Evolutionary conservation across 2,329 filamentous ascomycete genomes (phyloP).

Genomic region (Zasmidium citrigriseum): DNA sequence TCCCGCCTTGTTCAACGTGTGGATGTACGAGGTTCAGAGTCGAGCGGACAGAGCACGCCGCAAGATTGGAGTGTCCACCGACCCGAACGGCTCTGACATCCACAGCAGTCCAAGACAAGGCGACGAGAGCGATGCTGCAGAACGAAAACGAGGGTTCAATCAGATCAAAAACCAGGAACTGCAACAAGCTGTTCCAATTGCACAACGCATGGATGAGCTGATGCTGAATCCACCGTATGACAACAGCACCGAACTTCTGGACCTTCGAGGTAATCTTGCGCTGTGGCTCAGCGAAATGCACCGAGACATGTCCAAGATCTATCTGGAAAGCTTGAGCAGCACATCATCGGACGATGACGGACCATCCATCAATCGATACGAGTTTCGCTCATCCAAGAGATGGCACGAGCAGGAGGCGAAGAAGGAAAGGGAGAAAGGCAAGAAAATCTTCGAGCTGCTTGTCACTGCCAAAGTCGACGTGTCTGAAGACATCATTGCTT

Average conservation of each 20-base stretch:
- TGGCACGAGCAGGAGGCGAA: slow-evolving; percentile 11
- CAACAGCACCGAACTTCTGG: slow-evolving; percentile 65
- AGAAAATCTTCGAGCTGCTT: slow-evolving; percentile 14
- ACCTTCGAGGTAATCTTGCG: slow-evolving; percentile 71
- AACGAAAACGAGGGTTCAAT: slow-evolving; percentile 32
- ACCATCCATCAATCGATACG: background rate
- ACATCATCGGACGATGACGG: slow-evolving; percentile 13
- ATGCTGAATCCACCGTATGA: slow-evolving; percentile 71
- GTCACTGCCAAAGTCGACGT: slow-evolving; percentile 9
- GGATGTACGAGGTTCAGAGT: slow-evolving; percentile 73
- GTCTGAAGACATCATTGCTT: slow-evolving; percentile 9
- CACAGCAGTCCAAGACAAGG: background rate
- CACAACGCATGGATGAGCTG: slow-evolving; percentile 68
- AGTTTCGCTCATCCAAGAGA: background rate
- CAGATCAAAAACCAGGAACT: slow-evolving; percentile 46
- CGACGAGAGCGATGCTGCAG: slow-evolving; percentile 4
- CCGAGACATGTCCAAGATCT: slow-evolving; percentile 6
- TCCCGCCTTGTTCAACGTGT: slow-evolving; percentile 75
- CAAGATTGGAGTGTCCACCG: slow-evolving; percentile 13
- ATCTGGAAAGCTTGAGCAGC: background rate
- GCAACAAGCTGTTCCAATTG: slow-evolving; percentile 62
- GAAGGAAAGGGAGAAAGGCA: slow-evolving; percentile 15
- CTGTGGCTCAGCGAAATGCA: slow-evolving; percentile 73
- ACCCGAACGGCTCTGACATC: slow-evolving; percentile 7
- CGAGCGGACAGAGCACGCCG: slow-evolving; percentile 52